Base-by-base conservation (phyloP, 441 rosid genomes). In the Pelargonium cotyledonis region DNA sequence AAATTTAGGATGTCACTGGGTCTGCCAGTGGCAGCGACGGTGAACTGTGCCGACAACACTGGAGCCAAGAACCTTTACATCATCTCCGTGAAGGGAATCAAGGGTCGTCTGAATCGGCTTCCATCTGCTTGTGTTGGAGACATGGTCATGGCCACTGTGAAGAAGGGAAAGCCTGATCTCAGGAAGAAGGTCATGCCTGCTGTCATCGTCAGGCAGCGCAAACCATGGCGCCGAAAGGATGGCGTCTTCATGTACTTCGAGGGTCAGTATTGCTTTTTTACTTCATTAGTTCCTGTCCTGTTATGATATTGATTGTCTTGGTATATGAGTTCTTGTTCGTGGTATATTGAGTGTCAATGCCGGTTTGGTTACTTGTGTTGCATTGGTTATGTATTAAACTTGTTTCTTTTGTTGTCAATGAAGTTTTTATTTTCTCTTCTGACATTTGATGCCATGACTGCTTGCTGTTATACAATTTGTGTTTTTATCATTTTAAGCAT, bases 1-100 rank as follows among this genome's bases (percentile, higher is more conserved):
- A 72, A 72, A 66, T 72, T 72, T 61, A 67, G 75, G 71, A 72
- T 72, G 71, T 72, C 75, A 6, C 71, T 67, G 71, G 75, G 75
- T 72, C 64, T 72, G 57, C 75, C 75, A 0, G 75, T 72, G 75
- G 75, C 75, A 0, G 75, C 75, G 38, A 72, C 75, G 0, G 75
- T 72, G 64, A 72, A 72, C 49, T 72, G 75, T 16, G 75, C 75
- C 0, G 75, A 72, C 63, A 72, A 72, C 67, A 47, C 53, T 9
- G 53, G 53, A 4, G 53, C 53, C 2, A 47, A 47, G 53, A 47
- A 47, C 14, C 53, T 47, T 14, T 47, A 47, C 53, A 47, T 47
- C 53, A 47, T 47, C 53, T 47, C 53, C 15, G 53, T 47, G n/a
- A 47, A 47, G 53, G 53, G 53, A 11, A 47, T 47, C 53, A 47